Evolutionary conservation across 345 rosid genomes (phyloP), one percentile per base, ranked within the genome.

Genomic region (Geranium rotundifolium): DNA sequence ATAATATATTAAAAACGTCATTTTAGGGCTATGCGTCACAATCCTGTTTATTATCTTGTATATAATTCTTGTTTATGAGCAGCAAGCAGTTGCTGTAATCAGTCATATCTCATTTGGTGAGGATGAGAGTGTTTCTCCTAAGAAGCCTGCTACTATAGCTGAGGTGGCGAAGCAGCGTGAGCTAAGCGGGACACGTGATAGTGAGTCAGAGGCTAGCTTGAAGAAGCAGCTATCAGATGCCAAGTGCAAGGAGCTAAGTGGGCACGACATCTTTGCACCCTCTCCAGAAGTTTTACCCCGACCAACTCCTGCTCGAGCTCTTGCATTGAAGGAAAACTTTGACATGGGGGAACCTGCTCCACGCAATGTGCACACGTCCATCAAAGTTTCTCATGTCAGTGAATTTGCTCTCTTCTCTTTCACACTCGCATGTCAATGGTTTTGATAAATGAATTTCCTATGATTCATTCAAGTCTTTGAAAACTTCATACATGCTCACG

Each of bases 121-220:
- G 65, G 96, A 82, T 57, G 96, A 86, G 55, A 75, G 79, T 59
- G 54, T 84, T 59, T 80, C 95, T 18, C 96, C 92, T 23, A 88
- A 79, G 63, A 90, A 77, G 75, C 99, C 97, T 0, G 37, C 66
- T 62, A 70, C 89, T 57, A 58, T 90, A 64, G 81, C 97, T 10
- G 99, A 90, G 79, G 87, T 85, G 54, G 89, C 96, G 1, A 93
- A 93, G 79, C 99, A 93, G 82, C 85, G 99, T 5, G 99, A 93
- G 71, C 76, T 93, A 19, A 93, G 92, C 52, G 99, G 99, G 27
- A 83, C 87, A 0, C 61, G 82, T 59, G 95, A 83, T 63, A 82
- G 74, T 6, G 95, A 93, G 18, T 67, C 82, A 0, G 92, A 82
- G 65, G 70, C 75, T 17, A 83, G 60, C 72, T 76, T 92, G 70